Evolutionary conservation across 2,329 filamentous ascomycete species (phyloP).

Genomic region (Phaeoacremonium minimum): DNA sequence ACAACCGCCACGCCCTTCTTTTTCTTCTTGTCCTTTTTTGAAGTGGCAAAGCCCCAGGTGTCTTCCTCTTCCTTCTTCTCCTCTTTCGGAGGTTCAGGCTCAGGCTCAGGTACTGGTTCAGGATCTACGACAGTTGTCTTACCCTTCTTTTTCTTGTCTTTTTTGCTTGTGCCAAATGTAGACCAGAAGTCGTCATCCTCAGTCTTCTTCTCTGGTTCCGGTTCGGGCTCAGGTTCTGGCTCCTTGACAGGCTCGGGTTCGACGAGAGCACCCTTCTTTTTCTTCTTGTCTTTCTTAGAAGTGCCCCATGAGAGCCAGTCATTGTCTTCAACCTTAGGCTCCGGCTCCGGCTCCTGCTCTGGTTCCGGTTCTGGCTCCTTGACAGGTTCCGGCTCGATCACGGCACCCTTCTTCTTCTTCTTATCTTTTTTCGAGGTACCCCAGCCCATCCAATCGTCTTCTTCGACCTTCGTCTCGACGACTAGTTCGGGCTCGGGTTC

Average conservation of each 20-base stretch:
- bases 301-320: conserved; percentile 21
- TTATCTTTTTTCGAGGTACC: conserved; percentile 18
- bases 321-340: conserved; percentile 11
- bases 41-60: conserved; percentile 20
- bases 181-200: conserved; percentile 33
- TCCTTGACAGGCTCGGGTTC: conserved; percentile 24
- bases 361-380: conserved; percentile 7
- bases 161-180: conserved; percentile 34
- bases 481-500: conserved; percentile 3
- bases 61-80: conserved; percentile 27
- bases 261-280: conserved; percentile 10
- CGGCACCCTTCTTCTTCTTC: conserved; percentile 14
- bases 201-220: conserved; percentile 31
- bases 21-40: conserved; percentile 15
- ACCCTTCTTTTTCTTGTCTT: conserved; percentile 38
- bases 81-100: conserved; percentile 23
- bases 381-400: too few relatives aligned
- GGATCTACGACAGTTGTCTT: conserved; percentile 26
- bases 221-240: conserved; percentile 34
- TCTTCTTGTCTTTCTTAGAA: conserved; percentile 18
- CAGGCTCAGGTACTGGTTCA: conserved; percentile 15
- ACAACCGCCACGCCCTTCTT: conserved; percentile 24
- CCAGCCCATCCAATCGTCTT: conserved; percentile 21
- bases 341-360: conserved; percentile 1
- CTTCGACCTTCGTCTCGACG: conserved; percentile 7